These are phyloP conservation scores for Salvia splendens DNA, from an alignment of 257 asterid genomes.

Conservation along the genomic window DNA sequence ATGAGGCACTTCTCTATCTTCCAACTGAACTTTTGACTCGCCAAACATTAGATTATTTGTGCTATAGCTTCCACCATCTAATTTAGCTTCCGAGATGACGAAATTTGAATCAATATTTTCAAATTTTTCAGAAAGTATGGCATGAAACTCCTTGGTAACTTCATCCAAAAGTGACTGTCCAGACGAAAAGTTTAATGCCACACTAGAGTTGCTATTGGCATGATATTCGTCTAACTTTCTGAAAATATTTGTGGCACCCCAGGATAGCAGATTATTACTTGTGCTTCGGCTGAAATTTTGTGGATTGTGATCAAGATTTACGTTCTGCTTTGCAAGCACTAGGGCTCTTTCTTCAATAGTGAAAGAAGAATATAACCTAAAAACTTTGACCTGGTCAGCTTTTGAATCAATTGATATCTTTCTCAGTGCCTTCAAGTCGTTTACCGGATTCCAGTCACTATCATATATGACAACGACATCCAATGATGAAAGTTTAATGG, in stretches of 20 bases:
- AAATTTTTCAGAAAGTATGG: slow-evolving; percentile 46
- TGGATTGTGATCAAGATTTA: slow-evolving; percentile 50
- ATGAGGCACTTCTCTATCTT: slow-evolving; percentile 58
- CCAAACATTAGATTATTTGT: slow-evolving; percentile 55
- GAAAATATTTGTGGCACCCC: slow-evolving; percentile 83
- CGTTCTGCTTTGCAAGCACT: slow-evolving; percentile 59
- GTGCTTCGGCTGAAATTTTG: slow-evolving; percentile 50
- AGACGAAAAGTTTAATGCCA: slow-evolving; percentile 41
- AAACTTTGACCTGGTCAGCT: slow-evolving; percentile 59
- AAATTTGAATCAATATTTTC: slow-evolving; percentile 30
- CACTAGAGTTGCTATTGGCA: slow-evolving; percentile 40
- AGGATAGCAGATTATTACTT: slow-evolving; percentile 59
- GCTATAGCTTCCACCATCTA: slow-evolving; percentile 52
- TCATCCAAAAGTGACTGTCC: slow-evolving; percentile 51
- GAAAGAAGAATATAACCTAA: slow-evolving; percentile 74
- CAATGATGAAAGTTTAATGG: slow-evolving; percentile 57
- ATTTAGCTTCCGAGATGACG: slow-evolving; percentile 60
- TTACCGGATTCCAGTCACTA: slow-evolving; percentile 79
- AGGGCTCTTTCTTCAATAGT: slow-evolving; percentile 79
- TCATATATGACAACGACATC: slow-evolving; percentile 65
- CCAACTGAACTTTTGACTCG: slow-evolving; percentile 52
- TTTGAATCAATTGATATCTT: slow-evolving; percentile 59
- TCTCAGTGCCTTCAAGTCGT: slow-evolving; percentile 71
- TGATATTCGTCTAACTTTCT: slow-evolving; percentile 70
- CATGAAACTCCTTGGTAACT: slow-evolving; percentile 56